Conservation (phyloP, 805 yeast genomes). For the Schwanniomyces yamadae region DNA sequence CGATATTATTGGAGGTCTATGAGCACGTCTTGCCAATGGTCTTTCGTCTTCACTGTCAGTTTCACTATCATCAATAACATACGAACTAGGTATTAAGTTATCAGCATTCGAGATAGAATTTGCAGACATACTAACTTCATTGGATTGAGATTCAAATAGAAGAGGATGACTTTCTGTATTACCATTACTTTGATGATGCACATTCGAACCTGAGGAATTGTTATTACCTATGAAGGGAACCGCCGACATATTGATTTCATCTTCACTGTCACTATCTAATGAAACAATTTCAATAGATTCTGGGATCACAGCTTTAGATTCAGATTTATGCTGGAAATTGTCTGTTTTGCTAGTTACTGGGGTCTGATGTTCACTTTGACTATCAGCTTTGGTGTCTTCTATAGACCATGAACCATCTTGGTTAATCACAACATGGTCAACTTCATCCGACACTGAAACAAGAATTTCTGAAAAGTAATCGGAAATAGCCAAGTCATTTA, state of each 20-base stretch:
- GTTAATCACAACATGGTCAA: constrained; percentile 64
- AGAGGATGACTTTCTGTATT: not conserved
- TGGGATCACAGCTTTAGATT: constrained; percentile 7
- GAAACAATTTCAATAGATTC: constrained; percentile 45
- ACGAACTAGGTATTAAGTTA: not conserved
- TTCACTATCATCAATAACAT: constrained; percentile 2
- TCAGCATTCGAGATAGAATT: not conserved
- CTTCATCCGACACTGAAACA: constrained; percentile 48
- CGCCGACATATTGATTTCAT: constrained; percentile 19
- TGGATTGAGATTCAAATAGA: too few relatives aligned
- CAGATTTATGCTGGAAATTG: not conserved
- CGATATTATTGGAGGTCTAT: constrained; percentile 1
- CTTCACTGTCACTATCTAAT: constrained; percentile 51
- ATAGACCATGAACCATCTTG: constrained; percentile 74
- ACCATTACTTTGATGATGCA: not conserved
- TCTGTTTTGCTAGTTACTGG: not conserved
- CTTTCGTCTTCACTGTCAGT: constrained; percentile 3
- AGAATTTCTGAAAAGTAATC: constrained; percentile 71
- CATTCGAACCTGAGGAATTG: not conserved
- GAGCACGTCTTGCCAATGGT: constrained; percentile 1
- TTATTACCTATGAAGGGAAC: too few relatives aligned
- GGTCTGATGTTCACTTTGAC: not conserved
- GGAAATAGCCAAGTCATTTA: constrained; percentile 65
- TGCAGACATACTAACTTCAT: not conserved
- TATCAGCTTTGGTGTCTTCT: constrained; percentile 1